phyloP scores from a whole-genome alignment of 2,329 filamentous ascomycete species.

The Phaeosphaeriaceae sp. region DNA sequence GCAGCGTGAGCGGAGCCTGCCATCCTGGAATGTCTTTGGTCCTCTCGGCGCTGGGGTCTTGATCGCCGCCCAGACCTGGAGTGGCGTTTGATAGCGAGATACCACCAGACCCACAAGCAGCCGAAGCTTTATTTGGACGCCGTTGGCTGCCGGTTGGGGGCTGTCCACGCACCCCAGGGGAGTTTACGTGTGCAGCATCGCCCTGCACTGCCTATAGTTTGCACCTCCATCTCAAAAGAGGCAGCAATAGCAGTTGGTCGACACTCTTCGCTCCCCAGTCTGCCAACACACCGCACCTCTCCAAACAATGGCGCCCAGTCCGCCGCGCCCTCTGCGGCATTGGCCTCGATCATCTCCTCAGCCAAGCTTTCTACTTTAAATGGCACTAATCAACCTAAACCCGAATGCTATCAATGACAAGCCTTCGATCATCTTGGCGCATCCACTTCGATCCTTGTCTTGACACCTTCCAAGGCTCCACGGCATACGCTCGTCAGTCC shows the following conservation, averaged over 20 bases:
- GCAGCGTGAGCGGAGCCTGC: slow-evolving; percentile 21
- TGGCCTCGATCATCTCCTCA: slow-evolving; percentile 19
- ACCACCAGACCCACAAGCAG: slow-evolving; percentile 43
- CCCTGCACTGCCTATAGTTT: background rate
- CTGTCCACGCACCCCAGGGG: slow-evolving; percentile 12
- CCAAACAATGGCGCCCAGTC: slow-evolving; percentile 25
- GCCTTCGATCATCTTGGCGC: slow-evolving; percentile 42
- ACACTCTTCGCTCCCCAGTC: background rate
- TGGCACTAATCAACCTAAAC: slow-evolving; percentile 41
- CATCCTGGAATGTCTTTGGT: slow-evolving; percentile 34
- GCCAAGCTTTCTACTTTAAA: slow-evolving; percentile 41
- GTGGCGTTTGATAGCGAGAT: slow-evolving; percentile 44
- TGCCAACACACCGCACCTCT: background rate
- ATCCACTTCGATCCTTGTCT: slow-evolving; percentile 25
- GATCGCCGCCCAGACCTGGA: slow-evolving; percentile 47
- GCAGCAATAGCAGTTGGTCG: background rate
- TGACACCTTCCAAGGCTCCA: slow-evolving; percentile 37
- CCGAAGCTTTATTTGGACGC: slow-evolving; percentile 50
- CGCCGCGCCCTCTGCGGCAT: slow-evolving; percentile 23
- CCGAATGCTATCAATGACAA: slow-evolving; percentile 43
- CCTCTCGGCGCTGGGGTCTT: slow-evolving; percentile 40
- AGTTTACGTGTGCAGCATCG: slow-evolving; percentile 14
- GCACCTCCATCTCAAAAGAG: background rate
- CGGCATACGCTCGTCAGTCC: slow-evolving; percentile 17
- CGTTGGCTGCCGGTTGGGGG: slow-evolving; percentile 37